These are phyloP conservation scores for Penicillium paneum DNA, from an alignment of 2,329 filamentous ascomycete genomes.

Conservation along the genomic window DNA sequence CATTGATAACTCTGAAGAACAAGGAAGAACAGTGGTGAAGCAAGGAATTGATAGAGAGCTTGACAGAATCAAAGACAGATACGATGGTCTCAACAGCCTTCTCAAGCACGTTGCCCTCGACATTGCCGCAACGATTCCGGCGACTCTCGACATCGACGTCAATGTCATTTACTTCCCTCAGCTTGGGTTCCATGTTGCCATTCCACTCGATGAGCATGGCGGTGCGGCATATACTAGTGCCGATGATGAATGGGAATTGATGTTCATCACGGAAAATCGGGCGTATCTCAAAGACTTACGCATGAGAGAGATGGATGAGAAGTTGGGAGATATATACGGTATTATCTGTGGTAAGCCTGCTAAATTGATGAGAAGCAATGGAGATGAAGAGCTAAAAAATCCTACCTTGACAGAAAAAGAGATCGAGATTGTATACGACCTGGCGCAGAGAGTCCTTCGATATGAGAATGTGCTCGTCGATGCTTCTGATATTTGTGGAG, in stretches of 20 bases:
- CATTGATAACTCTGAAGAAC: slow-evolving; percentile 70
- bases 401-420: slow-evolving; percentile 62
- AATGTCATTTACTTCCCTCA: slow-evolving; percentile 91
- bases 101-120: slow-evolving; percentile 65
- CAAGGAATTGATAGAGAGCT: slow-evolving; percentile 69
- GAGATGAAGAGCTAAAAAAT: neutral
- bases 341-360: slow-evolving; percentile 69
- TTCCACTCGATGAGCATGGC: slow-evolving; percentile 62
- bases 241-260: slow-evolving; percentile 68
- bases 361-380: neutral
- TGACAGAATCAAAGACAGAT: slow-evolving; percentile 72
- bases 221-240: slow-evolving; percentile 63
- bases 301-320: slow-evolving; percentile 76
- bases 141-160: slow-evolving; percentile 51
- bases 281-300: slow-evolving; percentile 83
- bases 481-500: slow-evolving; percentile 78
- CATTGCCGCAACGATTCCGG: slow-evolving; percentile 63
- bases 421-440: slow-evolving; percentile 78
- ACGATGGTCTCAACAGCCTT: slow-evolving; percentile 72
- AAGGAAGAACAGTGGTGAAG: slow-evolving; percentile 69
- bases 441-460: slow-evolving; percentile 68
- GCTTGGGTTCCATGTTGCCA: slow-evolving; percentile 80
- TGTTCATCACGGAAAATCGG: slow-evolving; percentile 68
- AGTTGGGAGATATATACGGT: slow-evolving; percentile 80
- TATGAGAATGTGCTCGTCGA: slow-evolving; percentile 63